Evolutionary conservation across 306 rosid species (phyloP), one percentile per base, ranked within the genome.

Genomic region (Cotoneaster glaucophyllus): DNA sequence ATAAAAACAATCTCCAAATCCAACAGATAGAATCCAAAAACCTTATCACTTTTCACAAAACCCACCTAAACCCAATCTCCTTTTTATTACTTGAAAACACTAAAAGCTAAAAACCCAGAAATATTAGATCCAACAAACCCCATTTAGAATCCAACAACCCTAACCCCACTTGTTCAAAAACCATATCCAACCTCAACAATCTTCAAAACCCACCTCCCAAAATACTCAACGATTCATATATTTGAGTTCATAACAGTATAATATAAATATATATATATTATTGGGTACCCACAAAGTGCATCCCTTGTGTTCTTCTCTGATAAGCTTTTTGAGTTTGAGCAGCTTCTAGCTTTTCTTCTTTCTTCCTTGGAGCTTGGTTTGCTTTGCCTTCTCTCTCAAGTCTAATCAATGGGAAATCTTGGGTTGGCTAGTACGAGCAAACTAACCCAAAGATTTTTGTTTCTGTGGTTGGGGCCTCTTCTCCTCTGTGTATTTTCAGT

Each of bases 21-120:
- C 71, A 78, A 71, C 25, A 71, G 41, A 81, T 41, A 70, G 67
- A 76, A 75, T 43, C 84, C 79, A 75, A 80, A 78, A 84, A 76
- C 73, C 84, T 82, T 80, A 76, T 83, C 52, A 39, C 71, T 71
- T 69, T 64, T 32, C 25, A 26, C 24, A 19, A 75, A 75, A 44
- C 76, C 53, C 70, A 57, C 19, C 62, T 11, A 57, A 5, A 15
- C 11, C 19, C 21, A 41, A 78, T 71, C 44, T 80, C 41, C 67
- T 50, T 9, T 75, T 67, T 19, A 53, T 69, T 87, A 88, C 88
- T 82, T 86, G 87, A 77, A 86, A 92, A 92, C 90, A 90, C 91
- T 81, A 78, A 78, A 8, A 62, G 84, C 39, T 67, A 26, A 76
- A 86, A 54, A 24, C 63, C 63, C 75, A 26, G 67, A 76, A 48